phyloP scores from a whole-genome alignment of 73 alveolate species.

The Breviolum minutum region DNA sequence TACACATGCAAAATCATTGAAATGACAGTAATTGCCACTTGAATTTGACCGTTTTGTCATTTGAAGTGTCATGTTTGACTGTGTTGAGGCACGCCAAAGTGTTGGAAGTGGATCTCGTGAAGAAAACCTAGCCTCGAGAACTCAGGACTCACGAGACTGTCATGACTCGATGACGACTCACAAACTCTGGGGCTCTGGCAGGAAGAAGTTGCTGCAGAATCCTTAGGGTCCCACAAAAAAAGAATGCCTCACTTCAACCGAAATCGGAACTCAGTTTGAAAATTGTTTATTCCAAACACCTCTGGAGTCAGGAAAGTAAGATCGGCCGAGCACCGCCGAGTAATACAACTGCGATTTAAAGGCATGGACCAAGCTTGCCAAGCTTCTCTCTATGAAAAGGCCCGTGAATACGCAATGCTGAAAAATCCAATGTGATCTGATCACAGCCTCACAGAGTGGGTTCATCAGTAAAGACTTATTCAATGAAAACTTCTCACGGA shows the following conservation, averaged over 20 bases:
- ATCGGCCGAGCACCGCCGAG: neutral
- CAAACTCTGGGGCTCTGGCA: constrained; percentile 7
- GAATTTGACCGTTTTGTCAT: neutral
- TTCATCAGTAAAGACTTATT: neutral
- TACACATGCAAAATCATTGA: neutral
- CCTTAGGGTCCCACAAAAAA: neutral
- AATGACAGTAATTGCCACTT: neutral
- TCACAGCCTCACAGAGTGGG: constrained; percentile 9
- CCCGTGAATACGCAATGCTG: neutral
- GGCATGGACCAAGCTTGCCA: neutral
- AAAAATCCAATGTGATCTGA: neutral
- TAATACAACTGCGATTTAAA: neutral
- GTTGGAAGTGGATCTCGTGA: constrained; percentile 72
- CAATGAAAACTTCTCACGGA: neutral
- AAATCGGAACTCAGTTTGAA: neutral
- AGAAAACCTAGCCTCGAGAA: constrained; percentile 42
- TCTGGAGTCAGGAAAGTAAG: neutral
- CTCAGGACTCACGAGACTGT: neutral
- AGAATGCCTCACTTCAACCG: neutral
- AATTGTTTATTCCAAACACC: neutral
- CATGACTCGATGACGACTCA: neutral
- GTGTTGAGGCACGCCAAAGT: constrained; percentile 7
- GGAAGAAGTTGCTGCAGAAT: neutral
- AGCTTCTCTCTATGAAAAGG: neutral
- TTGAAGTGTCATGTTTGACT: neutral